phyloP scores from a whole-genome alignment of 768 basidiomycete genomes.

The Amanita exitialis region DNA sequence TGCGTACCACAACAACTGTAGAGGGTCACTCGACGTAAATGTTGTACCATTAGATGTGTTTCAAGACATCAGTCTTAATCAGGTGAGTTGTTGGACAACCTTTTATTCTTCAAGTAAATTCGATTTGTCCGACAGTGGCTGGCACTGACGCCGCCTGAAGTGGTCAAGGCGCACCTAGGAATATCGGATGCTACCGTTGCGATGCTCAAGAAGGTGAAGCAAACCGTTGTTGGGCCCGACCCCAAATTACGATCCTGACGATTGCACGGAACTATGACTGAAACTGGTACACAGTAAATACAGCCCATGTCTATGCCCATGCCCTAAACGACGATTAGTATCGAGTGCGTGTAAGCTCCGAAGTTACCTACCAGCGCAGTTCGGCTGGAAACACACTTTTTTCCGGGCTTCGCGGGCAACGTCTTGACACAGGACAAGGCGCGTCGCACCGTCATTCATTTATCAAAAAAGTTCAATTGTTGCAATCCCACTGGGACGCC shows the following conservation, averaged over 20 bases:
- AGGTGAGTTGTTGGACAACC: constrained; percentile 20
- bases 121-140: constrained; percentile 17
- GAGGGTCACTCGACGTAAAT: constrained; percentile 1
- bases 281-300: too few species aligned
- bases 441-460: too few species aligned
- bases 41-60: constrained; percentile 14
- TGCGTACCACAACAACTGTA: constrained; percentile 11
- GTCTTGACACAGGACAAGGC: too few species aligned
- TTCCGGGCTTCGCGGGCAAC: too few species aligned
- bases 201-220: constrained; percentile 29
- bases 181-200: constrained; percentile 26
- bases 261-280: background rate
- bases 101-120: background rate
- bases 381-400: too few species aligned
- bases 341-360: too few species aligned
- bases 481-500: too few species aligned
- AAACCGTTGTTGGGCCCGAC: constrained; percentile 21
- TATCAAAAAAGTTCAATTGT: too few species aligned
- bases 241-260: background rate
- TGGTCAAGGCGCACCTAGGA: constrained; percentile 36
- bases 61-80: constrained; percentile 32
- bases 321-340: too few species aligned
- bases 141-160: constrained; percentile 32
- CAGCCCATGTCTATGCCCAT: too few species aligned
- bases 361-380: too few species aligned